A percentile compares a stretch with the other conserved stretches of the same genome.
Conservation (phyloP, 495 filamentous ascomycete species). For the Neurospora sp. region DNA sequence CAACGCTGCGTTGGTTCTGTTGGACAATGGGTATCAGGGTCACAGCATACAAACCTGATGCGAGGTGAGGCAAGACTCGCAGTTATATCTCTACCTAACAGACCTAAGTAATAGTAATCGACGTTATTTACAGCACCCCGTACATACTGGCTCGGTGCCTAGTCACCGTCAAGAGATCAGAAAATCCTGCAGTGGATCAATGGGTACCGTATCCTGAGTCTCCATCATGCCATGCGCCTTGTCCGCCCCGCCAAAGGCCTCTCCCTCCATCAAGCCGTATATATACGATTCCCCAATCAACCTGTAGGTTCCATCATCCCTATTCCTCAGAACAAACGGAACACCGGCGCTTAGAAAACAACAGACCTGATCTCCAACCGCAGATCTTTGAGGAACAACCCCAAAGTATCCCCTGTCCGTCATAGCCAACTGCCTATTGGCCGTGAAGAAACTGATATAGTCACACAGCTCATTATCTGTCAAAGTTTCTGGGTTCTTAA, state of each 20-base stretch:
- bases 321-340: background rate
- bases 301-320: background rate
- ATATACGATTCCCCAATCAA: background rate
- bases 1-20: background rate
- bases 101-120: background rate
- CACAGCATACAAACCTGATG: background rate
- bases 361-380: background rate
- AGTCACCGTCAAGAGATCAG: background rate
- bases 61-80: background rate
- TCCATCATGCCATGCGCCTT: background rate
- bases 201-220: background rate
- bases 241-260: background rate
- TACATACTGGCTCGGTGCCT: background rate
- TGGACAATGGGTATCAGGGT: background rate
- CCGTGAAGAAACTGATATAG: background rate
- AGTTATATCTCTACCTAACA: background rate
- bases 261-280: conserved; percentile 1
- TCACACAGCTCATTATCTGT: background rate
- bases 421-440: background rate
- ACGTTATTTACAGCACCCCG: background rate
- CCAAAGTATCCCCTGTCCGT: background rate
- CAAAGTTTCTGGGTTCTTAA: background rate
- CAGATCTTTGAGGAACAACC: background rate
- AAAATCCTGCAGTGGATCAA: background rate
- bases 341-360: background rate